Evolutionary conservation across 2,329 filamentous ascomycete genomes (phyloP).

Genomic region (Aureobasidium sp.): DNA sequence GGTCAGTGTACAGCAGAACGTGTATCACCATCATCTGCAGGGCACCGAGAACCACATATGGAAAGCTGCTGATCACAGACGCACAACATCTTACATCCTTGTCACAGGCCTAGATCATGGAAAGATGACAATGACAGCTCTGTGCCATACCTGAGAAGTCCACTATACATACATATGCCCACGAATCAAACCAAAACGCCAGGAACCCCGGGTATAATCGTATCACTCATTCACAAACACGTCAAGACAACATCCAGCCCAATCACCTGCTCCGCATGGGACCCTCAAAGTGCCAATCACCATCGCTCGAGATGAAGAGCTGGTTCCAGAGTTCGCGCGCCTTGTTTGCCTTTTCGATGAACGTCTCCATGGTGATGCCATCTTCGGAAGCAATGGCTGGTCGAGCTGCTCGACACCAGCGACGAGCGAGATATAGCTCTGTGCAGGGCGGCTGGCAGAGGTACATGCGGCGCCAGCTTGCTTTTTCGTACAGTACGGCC

Average conservation of each 20-base stretch:
- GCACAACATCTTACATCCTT: not conserved
- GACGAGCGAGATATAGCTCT: constrained; percentile 24
- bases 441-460: constrained; percentile 28
- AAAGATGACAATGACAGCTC: not conserved
- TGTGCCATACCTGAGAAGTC: not conserved
- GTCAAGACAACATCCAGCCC: not conserved
- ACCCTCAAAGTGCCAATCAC: constrained; percentile 31
- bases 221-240: not conserved
- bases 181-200: not conserved
- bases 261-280: constrained; percentile 21
- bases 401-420: constrained; percentile 22
- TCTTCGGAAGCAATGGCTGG: constrained; percentile 22
- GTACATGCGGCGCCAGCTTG: constrained; percentile 29
- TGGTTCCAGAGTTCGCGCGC: constrained; percentile 24
- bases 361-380: constrained; percentile 28
- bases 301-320: constrained; percentile 25
- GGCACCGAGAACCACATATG: not conserved
- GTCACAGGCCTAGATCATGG: not conserved
- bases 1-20: not conserved
- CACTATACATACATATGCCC: not conserved
- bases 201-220: constrained; percentile 1
- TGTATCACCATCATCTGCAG: not conserved
- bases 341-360: constrained; percentile 22
- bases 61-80: not conserved
- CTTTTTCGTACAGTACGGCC: constrained; percentile 23